Percentiles rank a stretch among this genome's conserved stretches.
phyloP scores from a whole-genome alignment of 2,329 filamentous ascomycete genomes.

The Pseudocercospora macadamiae region DNA sequence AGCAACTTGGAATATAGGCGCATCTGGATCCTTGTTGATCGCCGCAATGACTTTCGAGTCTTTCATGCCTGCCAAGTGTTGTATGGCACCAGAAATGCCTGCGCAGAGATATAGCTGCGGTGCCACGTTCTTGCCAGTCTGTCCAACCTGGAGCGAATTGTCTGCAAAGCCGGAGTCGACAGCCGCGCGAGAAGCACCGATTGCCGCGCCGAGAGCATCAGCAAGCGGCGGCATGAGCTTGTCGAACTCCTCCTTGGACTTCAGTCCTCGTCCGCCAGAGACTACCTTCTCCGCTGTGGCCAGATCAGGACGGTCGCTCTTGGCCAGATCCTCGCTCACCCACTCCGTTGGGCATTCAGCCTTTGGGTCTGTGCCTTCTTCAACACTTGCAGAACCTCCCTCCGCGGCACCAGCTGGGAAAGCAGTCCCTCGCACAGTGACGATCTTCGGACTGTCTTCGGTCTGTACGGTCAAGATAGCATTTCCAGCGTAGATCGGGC shows the following conservation, averaged over 20 bases:
- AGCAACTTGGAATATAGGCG: slow-evolving; percentile 96
- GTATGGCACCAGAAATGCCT: slow-evolving; percentile 95
- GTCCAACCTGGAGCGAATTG: slow-evolving; percentile 96
- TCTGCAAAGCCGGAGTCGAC: slow-evolving; percentile 98
- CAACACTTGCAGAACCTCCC: slow-evolving; percentile 73
- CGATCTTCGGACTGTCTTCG: slow-evolving; percentile 78
- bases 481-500: slow-evolving; percentile 97
- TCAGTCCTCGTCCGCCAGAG: slow-evolving; percentile 89
- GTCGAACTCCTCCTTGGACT: slow-evolving; percentile 98
- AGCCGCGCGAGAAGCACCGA: slow-evolving; percentile 90
- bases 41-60: slow-evolving; percentile 99
- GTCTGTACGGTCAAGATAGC: slow-evolving; percentile 96
- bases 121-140: slow-evolving; percentile 98
- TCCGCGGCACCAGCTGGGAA: slow-evolving; percentile 76
- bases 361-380: slow-evolving; percentile 84
- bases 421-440: slow-evolving; percentile 91
- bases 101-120: slow-evolving; percentile 94
- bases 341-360: slow-evolving; percentile 74
- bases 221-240: slow-evolving; percentile 88
- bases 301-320: slow-evolving; percentile 91
- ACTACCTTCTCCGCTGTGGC: slow-evolving; percentile 88
- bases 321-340: slow-evolving; percentile 90
- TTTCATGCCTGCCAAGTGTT: slow-evolving; percentile 99
- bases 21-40: slow-evolving; percentile 97
- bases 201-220: slow-evolving; percentile 89